phyloP scores from a whole-genome alignment of 768 basidiomycete genomes.

The Rickenella mellea region DNA sequence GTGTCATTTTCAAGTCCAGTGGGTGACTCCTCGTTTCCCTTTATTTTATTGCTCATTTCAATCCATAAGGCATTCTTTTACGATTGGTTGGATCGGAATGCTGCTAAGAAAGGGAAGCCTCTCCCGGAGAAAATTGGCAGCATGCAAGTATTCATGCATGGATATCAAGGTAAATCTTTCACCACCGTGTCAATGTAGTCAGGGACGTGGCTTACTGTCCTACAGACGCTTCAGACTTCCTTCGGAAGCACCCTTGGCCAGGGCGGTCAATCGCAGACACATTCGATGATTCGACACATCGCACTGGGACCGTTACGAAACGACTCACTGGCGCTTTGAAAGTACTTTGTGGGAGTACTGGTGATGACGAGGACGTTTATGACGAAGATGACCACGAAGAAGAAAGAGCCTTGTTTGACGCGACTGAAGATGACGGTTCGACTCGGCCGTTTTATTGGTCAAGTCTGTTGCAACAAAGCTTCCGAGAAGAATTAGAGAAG shows the following conservation, averaged over 20 bases:
- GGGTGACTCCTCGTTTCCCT: slow-evolving; percentile 4
- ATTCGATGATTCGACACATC: slow-evolving; percentile 75
- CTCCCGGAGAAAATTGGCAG: slow-evolving; percentile 86
- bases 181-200: neutral
- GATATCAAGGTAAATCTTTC: slow-evolving; percentile 50
- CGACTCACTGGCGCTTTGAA: slow-evolving; percentile 59
- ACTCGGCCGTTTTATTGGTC: slow-evolving; percentile 78
- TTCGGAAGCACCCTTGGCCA: slow-evolving; percentile 82
- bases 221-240: slow-evolving; percentile 78
- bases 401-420: slow-evolving; percentile 59
- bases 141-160: slow-evolving; percentile 83
- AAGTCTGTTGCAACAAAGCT: slow-evolving; percentile 64
- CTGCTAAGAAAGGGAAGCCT: slow-evolving; percentile 72
- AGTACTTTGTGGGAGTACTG: slow-evolving; percentile 79
- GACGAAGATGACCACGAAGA: slow-evolving; percentile 72
- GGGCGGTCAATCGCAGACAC: slow-evolving; percentile 78
- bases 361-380: slow-evolving; percentile 56
- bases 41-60: slow-evolving; percentile 4
- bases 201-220: neutral
- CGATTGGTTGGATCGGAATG: slow-evolving; percentile 81
- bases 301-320: slow-evolving; percentile 61
- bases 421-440: slow-evolving; percentile 44
- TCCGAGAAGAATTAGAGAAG: slow-evolving; percentile 86
- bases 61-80: slow-evolving; percentile 74
- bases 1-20: slow-evolving; percentile 73